Evolutionary conservation across 1,284 basidiomycete genomes (phyloP), one percentile per base, ranked within the genome.

Genomic region (Ganoderma meredithae): DNA sequence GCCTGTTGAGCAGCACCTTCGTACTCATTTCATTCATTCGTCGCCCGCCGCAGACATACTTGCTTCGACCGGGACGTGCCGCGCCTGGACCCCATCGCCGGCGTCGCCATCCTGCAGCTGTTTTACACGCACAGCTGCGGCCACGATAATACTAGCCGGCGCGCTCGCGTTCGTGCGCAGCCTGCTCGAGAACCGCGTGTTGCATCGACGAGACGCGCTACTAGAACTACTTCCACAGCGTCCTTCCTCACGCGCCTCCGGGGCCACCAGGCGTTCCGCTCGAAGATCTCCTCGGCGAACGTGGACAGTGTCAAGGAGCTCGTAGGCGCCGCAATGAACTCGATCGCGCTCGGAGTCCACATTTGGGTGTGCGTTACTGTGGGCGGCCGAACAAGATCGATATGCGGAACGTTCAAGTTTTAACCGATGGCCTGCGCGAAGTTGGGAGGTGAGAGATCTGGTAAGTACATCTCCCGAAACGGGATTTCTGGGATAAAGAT

Each of bases 141-240:
- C 1, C 70, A 75, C 13, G 81, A 88, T 31, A 31, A 31, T 31
- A 67, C 79, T 87, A 1, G 69, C 74, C 40, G 68, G 70, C 25
- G 85, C 85, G 0, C 77, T 84, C 13, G 73, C 80, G 25, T 87
- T 84, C 85, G 79, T 87, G 5, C 74, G 78, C 56, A 77, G 81
- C 52, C 81, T 85, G 31, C 79, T 88, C 31, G 67, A 77, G 19
- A 82, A 86, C 73, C 79, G 83, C 27, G 85, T 83, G 2, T 86
- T 86, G 86, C 72, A 72, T 83, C 39, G 80, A 84, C 25, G 86
- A 86, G 4, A 86, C 85, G 17, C 79, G 83, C 33, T 87, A 88
- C 74, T 87, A 88, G 1, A 85, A 86, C 71, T 80, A 79, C 67
- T 85, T 86, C 73, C 79, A 31, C 27, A 31, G 27, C 87, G 13